These are phyloP conservation scores for Saccharum hybrid DNA, from an alignment of 202 grass and related monocot species.

Conservation along the genomic window DNA sequence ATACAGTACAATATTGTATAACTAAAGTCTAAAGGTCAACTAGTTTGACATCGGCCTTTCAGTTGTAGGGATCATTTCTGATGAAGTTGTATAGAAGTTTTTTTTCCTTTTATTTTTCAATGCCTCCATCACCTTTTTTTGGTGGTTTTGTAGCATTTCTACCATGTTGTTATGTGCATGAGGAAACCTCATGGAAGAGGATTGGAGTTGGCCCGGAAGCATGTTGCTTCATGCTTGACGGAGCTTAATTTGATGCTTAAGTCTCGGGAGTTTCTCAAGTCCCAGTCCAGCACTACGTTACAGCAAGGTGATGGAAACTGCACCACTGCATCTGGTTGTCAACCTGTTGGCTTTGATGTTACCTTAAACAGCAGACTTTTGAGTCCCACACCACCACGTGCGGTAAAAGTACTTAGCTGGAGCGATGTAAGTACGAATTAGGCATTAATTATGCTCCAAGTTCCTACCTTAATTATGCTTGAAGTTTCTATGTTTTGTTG, in stretches of 20 bases:
- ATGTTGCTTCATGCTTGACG: constrained; percentile 79
- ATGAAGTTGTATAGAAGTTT: neutral
- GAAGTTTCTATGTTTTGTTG: neutral
- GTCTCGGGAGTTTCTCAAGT: constrained; percentile 75
- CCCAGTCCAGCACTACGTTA: constrained; percentile 46
- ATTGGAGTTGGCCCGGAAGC: constrained; percentile 79
- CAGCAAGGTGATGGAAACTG: constrained; percentile 70
- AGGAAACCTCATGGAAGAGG: constrained; percentile 92
- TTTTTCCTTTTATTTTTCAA: constrained; percentile 26
- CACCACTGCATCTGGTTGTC: constrained; percentile 90
- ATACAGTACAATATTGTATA: neutral
- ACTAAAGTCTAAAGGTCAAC: constrained; percentile 8
- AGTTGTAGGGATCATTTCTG: constrained; percentile 15
- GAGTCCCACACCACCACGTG: constrained; percentile 83
- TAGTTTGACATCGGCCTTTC: neutral
- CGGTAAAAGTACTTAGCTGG: constrained; percentile 87
- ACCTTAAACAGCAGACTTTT: constrained; percentile 81
- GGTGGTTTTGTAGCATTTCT: constrained; percentile 76
- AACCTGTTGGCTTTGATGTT: constrained; percentile 91
- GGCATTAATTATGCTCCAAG: constrained; percentile 28
- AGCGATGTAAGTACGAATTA: constrained; percentile 61
- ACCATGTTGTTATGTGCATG: constrained; percentile 75
- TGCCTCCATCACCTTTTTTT: constrained; percentile 38
- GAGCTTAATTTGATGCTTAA: constrained; percentile 84
- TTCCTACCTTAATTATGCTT: constrained; percentile 13